Evolutionary conservation across 495 filamentous ascomycete genomes (phyloP).

Genomic region (Neurospora intermedia): DNA sequence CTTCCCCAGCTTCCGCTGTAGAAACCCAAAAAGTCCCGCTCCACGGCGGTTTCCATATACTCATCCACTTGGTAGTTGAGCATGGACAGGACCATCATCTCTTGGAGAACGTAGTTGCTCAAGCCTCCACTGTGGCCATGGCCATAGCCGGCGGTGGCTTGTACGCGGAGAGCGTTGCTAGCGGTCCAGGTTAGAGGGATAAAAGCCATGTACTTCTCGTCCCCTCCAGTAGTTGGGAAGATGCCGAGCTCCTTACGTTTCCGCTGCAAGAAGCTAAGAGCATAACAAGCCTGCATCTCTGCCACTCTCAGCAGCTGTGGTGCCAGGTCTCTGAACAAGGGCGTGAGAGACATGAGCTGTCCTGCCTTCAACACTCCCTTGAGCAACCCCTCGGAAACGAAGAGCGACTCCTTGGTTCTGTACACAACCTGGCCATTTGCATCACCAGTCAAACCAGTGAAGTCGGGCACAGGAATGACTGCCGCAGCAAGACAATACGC

Average conservation of each 20-base stretch:
- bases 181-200: neutral
- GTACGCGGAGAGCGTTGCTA: neutral
- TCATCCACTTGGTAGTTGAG: neutral
- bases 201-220: neutral
- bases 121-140: neutral
- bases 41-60: neutral
- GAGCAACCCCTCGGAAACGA: neutral
- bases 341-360: neutral
- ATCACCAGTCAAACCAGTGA: neutral
- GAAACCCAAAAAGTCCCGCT: neutral
- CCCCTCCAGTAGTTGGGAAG: neutral
- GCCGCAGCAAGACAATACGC: neutral
- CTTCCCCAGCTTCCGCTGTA: neutral
- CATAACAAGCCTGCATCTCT: neutral
- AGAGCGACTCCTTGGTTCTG: neutral
- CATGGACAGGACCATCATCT: neutral
- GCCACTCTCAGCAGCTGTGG: neutral
- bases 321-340: neutral
- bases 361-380: neutral
- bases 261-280: neutral
- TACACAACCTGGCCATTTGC: neutral
- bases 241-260: neutral
- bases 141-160: neutral
- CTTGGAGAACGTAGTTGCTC: neutral
- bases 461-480: neutral